Evolutionary conservation across 768 basidiomycete species (phyloP), one percentile per base, ranked within the genome.

Genomic region (Podaxis sp.): DNA sequence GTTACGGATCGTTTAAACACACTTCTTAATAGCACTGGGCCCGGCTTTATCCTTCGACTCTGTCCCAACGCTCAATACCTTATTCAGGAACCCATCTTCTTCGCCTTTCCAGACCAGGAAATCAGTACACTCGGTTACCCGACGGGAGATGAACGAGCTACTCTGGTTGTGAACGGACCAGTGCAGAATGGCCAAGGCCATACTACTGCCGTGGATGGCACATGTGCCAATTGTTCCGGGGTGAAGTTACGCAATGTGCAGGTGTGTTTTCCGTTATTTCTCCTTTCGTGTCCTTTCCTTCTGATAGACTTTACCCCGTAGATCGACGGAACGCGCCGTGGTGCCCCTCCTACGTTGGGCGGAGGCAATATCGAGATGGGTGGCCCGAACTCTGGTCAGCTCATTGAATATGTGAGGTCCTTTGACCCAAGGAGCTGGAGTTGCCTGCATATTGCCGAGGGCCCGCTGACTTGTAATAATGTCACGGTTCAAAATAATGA

Each of bases 301-400:
- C 61, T 54, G 11, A 43, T 38, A 47, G 25, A 19, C 29, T 33
- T 51, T 52, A 33, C 17, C 52, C 53, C 24, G 3, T 49, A 93
- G 91, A 83, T 94, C 64, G 83, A 94, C 68, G 92, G 93, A 13
- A 85, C 85, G 4, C 83, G 92, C 61, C 73, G 73, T 17, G 82
- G 81, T 25, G 84, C 78, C 6, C 66, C 79, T 43, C 81, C 86
- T 1, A 81, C 79, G 0, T 64, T 53, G 24, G 90, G 90, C 6
- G 90, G 89, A 0, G 92, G 82, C 24, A 93, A 92, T 67, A 91
- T 94, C 59, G 92, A 94, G 74, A 87, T 94, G 80, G 93, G 93
- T 4, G 93, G 92, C 9, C 68, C 79, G 19, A 94, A 89, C 65
- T 76, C 83, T 2, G 77, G 81, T 67, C 93, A 95, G 71, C 66